phyloP scores from a whole-genome alignment of 2,329 filamentous ascomycete species.

The Ascocoryne sarcoides region DNA sequence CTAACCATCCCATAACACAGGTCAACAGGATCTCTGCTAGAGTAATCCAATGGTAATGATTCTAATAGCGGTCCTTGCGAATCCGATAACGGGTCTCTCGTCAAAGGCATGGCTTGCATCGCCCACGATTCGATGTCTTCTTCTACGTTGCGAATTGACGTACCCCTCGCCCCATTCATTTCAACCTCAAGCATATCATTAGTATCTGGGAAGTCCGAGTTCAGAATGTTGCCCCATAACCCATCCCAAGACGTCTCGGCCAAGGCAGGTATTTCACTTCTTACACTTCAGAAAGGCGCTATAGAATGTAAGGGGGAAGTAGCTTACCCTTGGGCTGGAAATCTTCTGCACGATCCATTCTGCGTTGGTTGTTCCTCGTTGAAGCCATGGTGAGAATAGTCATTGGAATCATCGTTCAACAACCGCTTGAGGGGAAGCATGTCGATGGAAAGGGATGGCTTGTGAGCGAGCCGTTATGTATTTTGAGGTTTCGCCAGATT shows the following conservation, averaged over 20 bases:
- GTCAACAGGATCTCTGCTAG: too few relatives aligned
- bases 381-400: too few relatives aligned
- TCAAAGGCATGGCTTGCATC: slow-evolving; percentile 2
- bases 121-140: slow-evolving; percentile 8
- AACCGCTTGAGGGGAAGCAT: too few relatives aligned
- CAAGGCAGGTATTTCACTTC: slow-evolving; percentile 4
- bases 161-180: background rate
- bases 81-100: slow-evolving; percentile 1
- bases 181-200: slow-evolving; percentile 1
- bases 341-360: too few relatives aligned
- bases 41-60: too few relatives aligned
- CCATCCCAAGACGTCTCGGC: slow-evolving; percentile 8
- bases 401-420: too few relatives aligned
- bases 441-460: too few relatives aligned
- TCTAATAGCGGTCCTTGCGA: too few relatives aligned
- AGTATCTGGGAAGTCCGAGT: slow-evolving; percentile 1
- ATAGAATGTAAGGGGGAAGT: background rate
- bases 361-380: too few relatives aligned
- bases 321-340: slow-evolving; percentile 5
- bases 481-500: too few relatives aligned
- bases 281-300: background rate
- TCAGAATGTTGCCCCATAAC: slow-evolving; percentile 6
- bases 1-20: too few relatives aligned
- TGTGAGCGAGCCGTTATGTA: too few relatives aligned
- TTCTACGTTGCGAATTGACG: slow-evolving; percentile 6